Percentiles rank a stretch among this genome's conserved stretches.
Conservation (phyloP, 768 basidiomycete genomes). For the Trametes sanguinea region DNA sequence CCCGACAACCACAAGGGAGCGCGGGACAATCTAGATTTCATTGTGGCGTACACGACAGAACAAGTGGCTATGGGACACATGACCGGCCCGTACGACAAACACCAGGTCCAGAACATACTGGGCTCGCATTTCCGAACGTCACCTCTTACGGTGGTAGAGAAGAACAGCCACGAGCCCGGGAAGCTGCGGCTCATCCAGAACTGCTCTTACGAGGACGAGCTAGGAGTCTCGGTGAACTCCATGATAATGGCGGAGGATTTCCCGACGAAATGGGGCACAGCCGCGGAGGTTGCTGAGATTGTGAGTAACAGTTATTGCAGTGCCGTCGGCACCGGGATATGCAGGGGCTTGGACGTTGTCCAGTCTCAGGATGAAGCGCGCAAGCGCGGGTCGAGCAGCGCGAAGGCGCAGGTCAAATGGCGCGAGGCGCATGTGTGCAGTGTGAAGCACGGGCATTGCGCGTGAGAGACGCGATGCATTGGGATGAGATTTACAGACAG, state of each 20-base stretch:
- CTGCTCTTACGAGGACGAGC: slow-evolving; percentile 1
- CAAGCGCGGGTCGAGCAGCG: no score
- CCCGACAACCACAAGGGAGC: slow-evolving; percentile 4
- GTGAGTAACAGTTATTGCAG: neutral
- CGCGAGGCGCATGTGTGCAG: neutral
- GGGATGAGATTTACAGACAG: no score
- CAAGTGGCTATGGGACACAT: slow-evolving; percentile 4
- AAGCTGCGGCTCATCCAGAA: slow-evolving; percentile 8
- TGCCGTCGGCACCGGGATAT: neutral
- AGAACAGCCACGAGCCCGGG: neutral
- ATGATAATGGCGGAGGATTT: slow-evolving; percentile 10
- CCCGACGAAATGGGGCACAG: slow-evolving; percentile 12
- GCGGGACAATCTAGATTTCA: slow-evolving; percentile 5
- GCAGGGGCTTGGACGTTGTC: neutral
- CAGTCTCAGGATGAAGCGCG: neutral
- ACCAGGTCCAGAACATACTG: neutral
- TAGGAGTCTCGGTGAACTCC: slow-evolving; percentile 2
- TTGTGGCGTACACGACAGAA: neutral
- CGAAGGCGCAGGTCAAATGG: neutral
- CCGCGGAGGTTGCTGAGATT: neutral
- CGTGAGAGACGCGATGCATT: neutral
- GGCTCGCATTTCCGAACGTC: slow-evolving; percentile 4
- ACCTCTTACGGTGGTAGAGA: slow-evolving; percentile 6
- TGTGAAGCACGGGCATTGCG: neutral
- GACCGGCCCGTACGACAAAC: slow-evolving; percentile 3